A percentile compares a stretch with the other conserved stretches of the same genome.
phyloP scores from a whole-genome alignment of 768 basidiomycete genomes.

The Leccinellum rugosiceps region DNA sequence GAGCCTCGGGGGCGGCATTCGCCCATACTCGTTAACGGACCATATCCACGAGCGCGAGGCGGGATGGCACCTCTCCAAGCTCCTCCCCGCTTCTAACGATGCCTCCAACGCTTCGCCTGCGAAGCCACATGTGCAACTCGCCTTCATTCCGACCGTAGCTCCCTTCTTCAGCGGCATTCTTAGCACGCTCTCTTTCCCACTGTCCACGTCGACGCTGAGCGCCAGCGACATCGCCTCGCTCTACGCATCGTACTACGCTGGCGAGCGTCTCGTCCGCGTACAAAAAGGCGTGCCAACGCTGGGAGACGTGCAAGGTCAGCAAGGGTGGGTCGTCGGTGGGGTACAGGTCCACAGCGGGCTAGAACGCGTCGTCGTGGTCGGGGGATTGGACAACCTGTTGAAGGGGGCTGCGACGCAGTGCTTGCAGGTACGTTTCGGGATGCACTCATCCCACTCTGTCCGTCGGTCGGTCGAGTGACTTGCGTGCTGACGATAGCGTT shows the following conservation, averaged over 20 bases:
- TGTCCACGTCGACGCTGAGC: constrained; percentile 53
- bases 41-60: constrained; percentile 99
- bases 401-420: constrained; percentile 99
- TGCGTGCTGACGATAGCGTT: neutral
- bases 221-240: constrained; percentile 70
- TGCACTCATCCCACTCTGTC: neutral
- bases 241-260: constrained; percentile 75
- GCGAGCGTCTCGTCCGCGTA: constrained; percentile 70
- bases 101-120: neutral
- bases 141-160: constrained; percentile 84
- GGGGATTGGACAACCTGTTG: constrained; percentile 91
- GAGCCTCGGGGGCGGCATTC: constrained; percentile 69
- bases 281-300: constrained; percentile 71
- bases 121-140: constrained; percentile 49
- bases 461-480: neutral
- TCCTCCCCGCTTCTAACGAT: constrained; percentile 34
- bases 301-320: constrained; percentile 72
- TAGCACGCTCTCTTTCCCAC: constrained; percentile 79
- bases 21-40: constrained; percentile 89
- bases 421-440: constrained; percentile 64
- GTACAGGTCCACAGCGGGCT: constrained; percentile 90
- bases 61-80: constrained; percentile 70
- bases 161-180: constrained; percentile 98
- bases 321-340: constrained; percentile 90
- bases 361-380: constrained; percentile 92